Base-by-base conservation (phyloP, 371 early-diverging fungal species). In the Apophysomyces sp. region DNA sequence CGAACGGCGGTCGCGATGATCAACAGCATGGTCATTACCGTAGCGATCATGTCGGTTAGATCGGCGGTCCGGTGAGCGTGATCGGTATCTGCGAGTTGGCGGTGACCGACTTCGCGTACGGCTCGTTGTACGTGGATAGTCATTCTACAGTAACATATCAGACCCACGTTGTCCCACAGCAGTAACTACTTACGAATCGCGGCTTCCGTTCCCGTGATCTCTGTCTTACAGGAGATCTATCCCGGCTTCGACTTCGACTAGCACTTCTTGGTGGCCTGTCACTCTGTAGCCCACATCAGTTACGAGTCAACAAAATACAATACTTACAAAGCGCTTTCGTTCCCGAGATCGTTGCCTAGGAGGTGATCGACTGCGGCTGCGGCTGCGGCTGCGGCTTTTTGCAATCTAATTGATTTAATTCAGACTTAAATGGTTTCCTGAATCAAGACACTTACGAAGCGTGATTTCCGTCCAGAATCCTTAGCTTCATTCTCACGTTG, bases 301-400 rank as follows among this genome's bases (percentile, higher is more conserved):
- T n/a, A n/a, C n/a, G n/a, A n/a, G n/a, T n/a, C n/a, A n/a, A n/a
- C n/a, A 44, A 4, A 3, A 21, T 11, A 21, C 49, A 5, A 1
- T 21, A 53, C 32, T 49, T n/a, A 44, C 49, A 44, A 44, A 44
- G 30, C 55, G 30, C 26, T 36, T 28, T 34, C 62, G 26, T 63
- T 36, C 36, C 31, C 36, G 32, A 30, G 31, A 24, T 64, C 59
- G 11, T 57, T 34, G 13, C 44, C 39, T 58, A 68, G 68, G 49
- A 1, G 49, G 49, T 6, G 49, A 44, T n/a, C 49, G 49, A 44
- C 24, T 44, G 24, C 26, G 49, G 18, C 41, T 18, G 40, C 76
- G 77, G 55, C 65, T 67, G 49, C 79, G 78, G 18, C 62, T 30
- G 27, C 61, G 63, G 9, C 57, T 40, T 39, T 18, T 60, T 8